A percentile compares a stretch with the other conserved stretches of the same genome.
These are phyloP conservation scores for Septoria petroselini DNA, from an alignment of 2,329 filamentous ascomycete genomes.

Conservation along the genomic window DNA sequence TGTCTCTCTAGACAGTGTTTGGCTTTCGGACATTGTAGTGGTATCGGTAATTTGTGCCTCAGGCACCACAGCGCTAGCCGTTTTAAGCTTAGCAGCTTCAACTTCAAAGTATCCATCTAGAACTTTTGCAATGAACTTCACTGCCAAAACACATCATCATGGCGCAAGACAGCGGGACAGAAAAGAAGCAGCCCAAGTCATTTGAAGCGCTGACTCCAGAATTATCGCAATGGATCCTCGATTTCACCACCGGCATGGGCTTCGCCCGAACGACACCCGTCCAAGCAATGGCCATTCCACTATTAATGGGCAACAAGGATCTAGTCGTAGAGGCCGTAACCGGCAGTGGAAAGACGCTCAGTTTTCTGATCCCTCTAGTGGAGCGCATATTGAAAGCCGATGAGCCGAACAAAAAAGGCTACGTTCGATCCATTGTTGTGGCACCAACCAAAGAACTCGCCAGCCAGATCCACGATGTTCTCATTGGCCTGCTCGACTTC, in stretches of 20 bases:
- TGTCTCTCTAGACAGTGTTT: no score
- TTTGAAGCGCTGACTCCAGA: slow-evolving; percentile 70
- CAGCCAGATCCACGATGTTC: slow-evolving; percentile 80
- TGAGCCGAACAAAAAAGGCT: slow-evolving; percentile 81
- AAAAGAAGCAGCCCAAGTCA: slow-evolving; percentile 47
- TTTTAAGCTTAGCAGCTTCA: neutral
- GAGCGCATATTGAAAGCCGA: slow-evolving; percentile 77
- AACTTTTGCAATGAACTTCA: no score
- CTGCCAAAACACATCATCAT: slow-evolving; percentile 12
- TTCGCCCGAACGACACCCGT: slow-evolving; percentile 88
- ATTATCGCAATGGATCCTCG: slow-evolving; percentile 78
- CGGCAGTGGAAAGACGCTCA: slow-evolving; percentile 84
- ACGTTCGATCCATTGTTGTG: slow-evolving; percentile 86
- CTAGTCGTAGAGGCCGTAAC: slow-evolving; percentile 90
- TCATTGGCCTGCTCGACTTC: slow-evolving; percentile 74
- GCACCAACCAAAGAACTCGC: slow-evolving; percentile 91
- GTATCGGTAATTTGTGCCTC: no score
- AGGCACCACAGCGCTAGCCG: no score
- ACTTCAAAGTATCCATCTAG: no score
- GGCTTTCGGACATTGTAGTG: no score
- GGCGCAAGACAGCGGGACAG: slow-evolving; percentile 22
- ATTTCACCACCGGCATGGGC: slow-evolving; percentile 79
- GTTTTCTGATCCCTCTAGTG: slow-evolving; percentile 79
- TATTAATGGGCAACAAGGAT: slow-evolving; percentile 87
- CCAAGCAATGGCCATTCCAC: slow-evolving; percentile 85